phyloP scores from a whole-genome alignment of 768 basidiomycete genomes.

The Lactarius quietus region DNA sequence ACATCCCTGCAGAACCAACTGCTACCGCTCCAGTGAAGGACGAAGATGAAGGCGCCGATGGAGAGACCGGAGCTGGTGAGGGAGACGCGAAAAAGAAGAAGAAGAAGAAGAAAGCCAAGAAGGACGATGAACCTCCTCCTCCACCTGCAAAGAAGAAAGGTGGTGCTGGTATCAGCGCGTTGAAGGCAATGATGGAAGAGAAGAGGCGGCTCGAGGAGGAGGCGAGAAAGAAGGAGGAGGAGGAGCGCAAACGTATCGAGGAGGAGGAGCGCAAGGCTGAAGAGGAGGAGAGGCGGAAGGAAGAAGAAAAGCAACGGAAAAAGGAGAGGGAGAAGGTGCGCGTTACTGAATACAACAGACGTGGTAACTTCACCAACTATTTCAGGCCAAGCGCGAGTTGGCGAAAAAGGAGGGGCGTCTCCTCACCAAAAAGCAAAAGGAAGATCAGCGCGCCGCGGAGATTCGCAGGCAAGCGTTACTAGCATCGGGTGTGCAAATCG shows the following conservation, averaged over 20 bases:
- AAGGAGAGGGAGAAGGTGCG: constrained; percentile 88
- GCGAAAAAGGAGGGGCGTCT: constrained; percentile 92
- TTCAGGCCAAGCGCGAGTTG: constrained; percentile 80
- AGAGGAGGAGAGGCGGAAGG: constrained; percentile 72
- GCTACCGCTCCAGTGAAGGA: constrained; percentile 35
- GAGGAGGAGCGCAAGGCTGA: constrained; percentile 80
- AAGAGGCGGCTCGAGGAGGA: constrained; percentile 88
- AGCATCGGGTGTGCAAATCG: constrained; percentile 84
- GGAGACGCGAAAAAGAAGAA: constrained; percentile 58
- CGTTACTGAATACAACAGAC: constrained; percentile 11
- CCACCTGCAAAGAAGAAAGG: constrained; percentile 68
- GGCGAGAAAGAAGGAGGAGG: constrained; percentile 63
- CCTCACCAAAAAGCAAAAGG: constrained; percentile 97
- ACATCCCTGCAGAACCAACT: constrained; percentile 32
- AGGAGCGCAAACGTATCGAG: constrained; percentile 76
- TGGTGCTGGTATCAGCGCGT: constrained; percentile 62
- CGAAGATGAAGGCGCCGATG: constrained; percentile 66
- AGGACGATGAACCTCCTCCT: constrained; percentile 64
- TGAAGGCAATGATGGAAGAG: constrained; percentile 91
- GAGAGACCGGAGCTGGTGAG: constrained; percentile 51
- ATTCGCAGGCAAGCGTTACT: constrained; percentile 87
- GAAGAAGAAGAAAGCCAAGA: constrained; percentile 83
- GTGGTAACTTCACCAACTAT: constrained; percentile 5
- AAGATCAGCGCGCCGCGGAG: constrained; percentile 87
- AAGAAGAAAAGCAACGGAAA: constrained; percentile 77